Evolutionary conservation across 2,329 filamentous ascomycete genomes (phyloP).

Genomic region (Boeremia lycopersici): DNA sequence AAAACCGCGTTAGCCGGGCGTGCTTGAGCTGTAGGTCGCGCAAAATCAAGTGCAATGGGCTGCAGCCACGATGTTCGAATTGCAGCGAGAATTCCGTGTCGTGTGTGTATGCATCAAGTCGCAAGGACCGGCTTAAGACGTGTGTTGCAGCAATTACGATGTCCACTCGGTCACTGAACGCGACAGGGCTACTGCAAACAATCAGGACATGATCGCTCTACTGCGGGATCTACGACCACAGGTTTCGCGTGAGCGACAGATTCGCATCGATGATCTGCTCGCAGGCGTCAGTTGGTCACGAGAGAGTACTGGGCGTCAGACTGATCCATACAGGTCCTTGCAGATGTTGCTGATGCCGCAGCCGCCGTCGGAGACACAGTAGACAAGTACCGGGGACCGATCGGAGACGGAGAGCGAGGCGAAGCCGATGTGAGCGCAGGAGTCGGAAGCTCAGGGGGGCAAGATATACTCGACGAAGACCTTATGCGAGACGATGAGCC

Average conservation of each 20-base stretch:
- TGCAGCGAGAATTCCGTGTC: conserved; percentile 34
- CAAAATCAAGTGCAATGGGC: conserved; percentile 49
- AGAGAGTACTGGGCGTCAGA: not conserved
- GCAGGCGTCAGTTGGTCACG: conserved; percentile 14
- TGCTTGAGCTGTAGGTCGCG: conserved; percentile 44
- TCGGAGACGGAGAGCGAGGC: conserved; percentile 16
- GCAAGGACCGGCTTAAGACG: conserved; percentile 45
- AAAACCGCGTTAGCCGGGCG: conserved; percentile 34
- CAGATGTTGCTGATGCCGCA: conserved; percentile 31
- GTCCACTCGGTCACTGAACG: conserved; percentile 9
- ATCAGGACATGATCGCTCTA: conserved; percentile 38
- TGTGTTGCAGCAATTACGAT: conserved; percentile 19
- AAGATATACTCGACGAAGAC: conserved; percentile 34
- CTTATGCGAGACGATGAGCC: conserved; percentile 25
- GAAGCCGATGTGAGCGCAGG: conserved; percentile 32
- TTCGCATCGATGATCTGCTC: conserved; percentile 32
- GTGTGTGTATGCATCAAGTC: conserved; percentile 44
- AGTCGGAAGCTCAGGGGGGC: conserved; percentile 32
- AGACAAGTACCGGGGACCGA: conserved; percentile 11
- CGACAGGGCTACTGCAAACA: conserved; percentile 33
- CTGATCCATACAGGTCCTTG: conserved; percentile 20
- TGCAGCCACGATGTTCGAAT: conserved; percentile 40
- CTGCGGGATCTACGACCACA: conserved; percentile 26
- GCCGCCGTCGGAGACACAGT: conserved; percentile 17
- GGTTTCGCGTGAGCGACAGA: conserved; percentile 15